Percentiles rank a stretch among this genome's conserved stretches.
These are phyloP conservation scores for Cyclocybe cylindracea DNA, from an alignment of 768 basidiomycete genomes.

Conservation along the genomic window DNA sequence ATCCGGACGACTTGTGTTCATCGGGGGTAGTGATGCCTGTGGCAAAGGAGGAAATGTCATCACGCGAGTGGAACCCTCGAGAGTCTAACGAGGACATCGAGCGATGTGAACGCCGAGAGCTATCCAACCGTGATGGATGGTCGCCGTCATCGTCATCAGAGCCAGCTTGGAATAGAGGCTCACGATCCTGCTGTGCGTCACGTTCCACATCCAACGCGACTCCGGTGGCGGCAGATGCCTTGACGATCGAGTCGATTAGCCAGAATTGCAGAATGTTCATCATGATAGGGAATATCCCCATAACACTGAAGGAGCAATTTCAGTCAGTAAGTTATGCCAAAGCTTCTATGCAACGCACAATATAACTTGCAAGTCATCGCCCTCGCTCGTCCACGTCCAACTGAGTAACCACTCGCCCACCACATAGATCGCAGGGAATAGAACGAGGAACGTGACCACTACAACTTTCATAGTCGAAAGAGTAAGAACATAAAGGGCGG, in stretches of 20 bases:
- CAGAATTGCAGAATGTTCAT: constrained; percentile 95
- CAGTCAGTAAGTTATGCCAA: not conserved
- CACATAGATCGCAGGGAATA: constrained; percentile 69
- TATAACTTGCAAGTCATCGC: constrained; percentile 72
- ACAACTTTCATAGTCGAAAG: constrained; percentile 89
- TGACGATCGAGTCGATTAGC: constrained; percentile 92
- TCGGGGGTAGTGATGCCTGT: constrained; percentile 27
- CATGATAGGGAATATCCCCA: constrained; percentile 88
- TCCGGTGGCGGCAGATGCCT: constrained; percentile 51
- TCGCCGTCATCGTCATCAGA: constrained; percentile 60
- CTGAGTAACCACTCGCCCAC: constrained; percentile 87
- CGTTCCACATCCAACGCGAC: constrained; percentile 41
- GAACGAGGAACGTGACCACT: constrained; percentile 73
- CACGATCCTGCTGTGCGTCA: constrained; percentile 43
- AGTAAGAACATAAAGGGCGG: constrained; percentile 79
- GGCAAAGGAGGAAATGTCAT: constrained; percentile 26
- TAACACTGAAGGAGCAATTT: constrained; percentile 51
- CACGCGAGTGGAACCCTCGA: constrained; percentile 13
- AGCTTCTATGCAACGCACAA: constrained; percentile 54
- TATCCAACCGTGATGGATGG: constrained; percentile 36
- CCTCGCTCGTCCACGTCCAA: constrained; percentile 67
- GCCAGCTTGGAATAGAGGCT: constrained; percentile 61
- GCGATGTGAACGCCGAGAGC: constrained; percentile 33
- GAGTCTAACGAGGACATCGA: constrained; percentile 32
- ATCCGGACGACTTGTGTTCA: constrained; percentile 42